Evolutionary conservation across 345 rosid genomes (phyloP).

Genomic region (Eucalyptus coolabah): DNA sequence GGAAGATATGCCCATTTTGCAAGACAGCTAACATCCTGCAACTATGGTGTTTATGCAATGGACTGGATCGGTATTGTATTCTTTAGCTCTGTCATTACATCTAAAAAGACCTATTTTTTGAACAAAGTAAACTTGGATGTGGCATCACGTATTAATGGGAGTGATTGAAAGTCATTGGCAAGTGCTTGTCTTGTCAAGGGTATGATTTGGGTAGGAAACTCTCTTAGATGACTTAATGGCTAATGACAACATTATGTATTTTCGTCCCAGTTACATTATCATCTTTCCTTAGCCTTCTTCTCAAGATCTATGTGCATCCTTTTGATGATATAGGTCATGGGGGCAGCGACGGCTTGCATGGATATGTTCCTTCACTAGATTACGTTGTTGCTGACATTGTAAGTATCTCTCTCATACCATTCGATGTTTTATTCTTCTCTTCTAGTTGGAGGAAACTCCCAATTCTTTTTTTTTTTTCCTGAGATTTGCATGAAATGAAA

Average conservation of each 20-base stretch:
- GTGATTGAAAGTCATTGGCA: neutral
- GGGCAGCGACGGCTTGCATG: conserved; percentile 99
- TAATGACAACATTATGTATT: neutral
- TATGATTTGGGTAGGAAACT: neutral
- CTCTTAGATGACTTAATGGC: neutral
- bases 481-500: neutral
- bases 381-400: conserved; percentile 87
- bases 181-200: neutral
- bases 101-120: neutral
- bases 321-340: conserved; percentile 62
- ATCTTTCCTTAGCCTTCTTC: neutral
- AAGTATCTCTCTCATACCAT: conserved; percentile 4
- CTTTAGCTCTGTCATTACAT: neutral
- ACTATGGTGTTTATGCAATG: conserved; percentile 85
- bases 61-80: conserved; percentile 74
- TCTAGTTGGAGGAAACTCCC: neutral
- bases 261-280: neutral
- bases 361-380: conserved; percentile 96
- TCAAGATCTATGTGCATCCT: neutral
- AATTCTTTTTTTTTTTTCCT: neutral
- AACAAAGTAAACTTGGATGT: neutral
- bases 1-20: conserved; percentile 95
- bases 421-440: neutral
- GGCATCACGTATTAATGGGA: neutral
- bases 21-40: conserved; percentile 54